A percentile compares a stretch with the other conserved stretches of the same genome.
These are phyloP conservation scores for Fusarium nelsonii DNA, from an alignment of 2,329 filamentous ascomycete species.

Conservation along the genomic window DNA sequence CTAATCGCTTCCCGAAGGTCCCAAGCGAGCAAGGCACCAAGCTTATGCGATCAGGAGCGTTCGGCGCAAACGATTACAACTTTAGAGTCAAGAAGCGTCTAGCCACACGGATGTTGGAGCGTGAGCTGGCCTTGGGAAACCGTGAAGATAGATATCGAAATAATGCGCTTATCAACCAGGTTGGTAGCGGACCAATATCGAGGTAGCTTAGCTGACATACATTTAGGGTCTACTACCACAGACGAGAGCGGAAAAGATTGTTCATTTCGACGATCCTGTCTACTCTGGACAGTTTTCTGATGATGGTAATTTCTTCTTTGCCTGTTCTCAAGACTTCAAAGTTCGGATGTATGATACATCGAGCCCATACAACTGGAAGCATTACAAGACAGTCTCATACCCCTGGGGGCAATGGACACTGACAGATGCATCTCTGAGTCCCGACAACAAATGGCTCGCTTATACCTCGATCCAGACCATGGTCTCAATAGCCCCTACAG, in stretches of 20 bases:
- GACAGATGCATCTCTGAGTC: constrained; percentile 90
- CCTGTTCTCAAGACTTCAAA: constrained; percentile 90
- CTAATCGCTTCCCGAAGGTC: constrained; percentile 80
- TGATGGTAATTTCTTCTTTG: constrained; percentile 97
- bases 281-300: constrained; percentile 98
- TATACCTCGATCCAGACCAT: constrained; percentile 89
- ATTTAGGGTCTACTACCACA: constrained; percentile 79
- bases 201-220: constrained; percentile 17
- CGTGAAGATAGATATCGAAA: constrained; percentile 71
- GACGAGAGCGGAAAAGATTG: constrained; percentile 83
- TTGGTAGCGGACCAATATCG: constrained; percentile 49
- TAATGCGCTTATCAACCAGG: constrained; percentile 75
- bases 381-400: constrained; percentile 91
- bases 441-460: constrained; percentile 91
- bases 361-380: constrained; percentile 94
- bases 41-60: constrained; percentile 85
- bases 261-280: constrained; percentile 86
- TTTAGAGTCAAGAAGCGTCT: constrained; percentile 70
- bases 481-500: constrained; percentile 88
- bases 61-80: constrained; percentile 75
- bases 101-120: constrained; percentile 78
- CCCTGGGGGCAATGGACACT: constrained; percentile 95
- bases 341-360: constrained; percentile 98
- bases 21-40: constrained; percentile 81
- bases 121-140: constrained; percentile 81